These are phyloP conservation scores for Apocynum venetum DNA, from an alignment of 257 asterid species.

Conservation along the genomic window DNA sequence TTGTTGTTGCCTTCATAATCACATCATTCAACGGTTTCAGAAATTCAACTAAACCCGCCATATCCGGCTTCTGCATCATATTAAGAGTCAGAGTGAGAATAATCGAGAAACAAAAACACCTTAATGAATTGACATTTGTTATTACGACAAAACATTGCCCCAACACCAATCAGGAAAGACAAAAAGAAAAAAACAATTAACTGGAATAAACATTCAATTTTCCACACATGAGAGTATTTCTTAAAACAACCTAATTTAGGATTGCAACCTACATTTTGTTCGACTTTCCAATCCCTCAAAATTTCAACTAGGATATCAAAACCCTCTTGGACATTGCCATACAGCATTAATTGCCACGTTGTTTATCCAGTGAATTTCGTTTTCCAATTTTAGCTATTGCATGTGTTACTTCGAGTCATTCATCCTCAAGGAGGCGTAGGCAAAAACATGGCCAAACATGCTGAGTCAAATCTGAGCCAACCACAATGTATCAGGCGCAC, in stretches of 20 bases:
- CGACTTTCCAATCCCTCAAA: not conserved
- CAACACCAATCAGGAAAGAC: not conserved
- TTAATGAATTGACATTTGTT: too few relatives aligned
- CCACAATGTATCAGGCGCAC: not conserved
- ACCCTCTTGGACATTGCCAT: not conserved
- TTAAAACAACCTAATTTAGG: not conserved
- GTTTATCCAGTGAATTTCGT: not conserved
- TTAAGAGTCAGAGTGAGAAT: not conserved
- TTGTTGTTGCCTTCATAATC: slow-evolving; percentile 53
- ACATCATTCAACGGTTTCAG: slow-evolving; percentile 81
- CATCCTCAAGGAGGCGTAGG: not conserved
- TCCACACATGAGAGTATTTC: not conserved
- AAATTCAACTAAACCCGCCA: slow-evolving; percentile 65
- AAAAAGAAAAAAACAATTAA: not conserved
- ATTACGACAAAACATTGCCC: not conserved
- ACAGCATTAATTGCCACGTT: not conserved
- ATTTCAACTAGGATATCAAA: not conserved
- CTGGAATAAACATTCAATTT: not conserved
- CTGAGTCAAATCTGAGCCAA: not conserved
- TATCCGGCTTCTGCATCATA: slow-evolving; percentile 80
- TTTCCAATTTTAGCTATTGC: not conserved
- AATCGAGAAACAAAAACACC: not conserved
- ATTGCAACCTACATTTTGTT: not conserved
- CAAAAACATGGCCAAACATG: not conserved
- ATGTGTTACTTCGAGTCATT: not conserved